Conservation (phyloP, 257 asterid species). For the Nicotiana tomentosiformis region DNA sequence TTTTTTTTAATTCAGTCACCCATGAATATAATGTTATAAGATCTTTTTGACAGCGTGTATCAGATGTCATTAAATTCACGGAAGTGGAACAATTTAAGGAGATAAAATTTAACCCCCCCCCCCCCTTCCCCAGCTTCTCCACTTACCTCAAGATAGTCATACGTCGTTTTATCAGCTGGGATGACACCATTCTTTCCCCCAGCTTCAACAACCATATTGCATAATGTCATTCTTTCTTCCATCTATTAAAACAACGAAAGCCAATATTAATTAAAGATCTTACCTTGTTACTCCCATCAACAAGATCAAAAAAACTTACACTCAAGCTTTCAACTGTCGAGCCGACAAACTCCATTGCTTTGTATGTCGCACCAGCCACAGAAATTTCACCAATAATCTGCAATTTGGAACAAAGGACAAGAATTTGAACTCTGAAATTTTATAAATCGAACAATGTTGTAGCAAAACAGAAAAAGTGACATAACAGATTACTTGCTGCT, state of each 20-base stretch:
- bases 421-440: neutral
- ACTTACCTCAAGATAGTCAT: conserved; percentile 82
- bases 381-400: conserved; percentile 98
- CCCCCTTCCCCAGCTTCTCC: neutral
- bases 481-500: neutral
- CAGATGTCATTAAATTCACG: neutral
- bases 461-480: neutral
- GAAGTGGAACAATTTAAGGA: neutral
- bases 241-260: conserved; percentile 36
- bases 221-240: conserved; percentile 99
- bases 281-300: neutral
- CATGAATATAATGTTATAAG: too few relatives aligned
- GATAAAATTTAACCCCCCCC: neutral
- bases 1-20: neutral
- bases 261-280: neutral
- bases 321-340: conserved; percentile 83
- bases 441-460: neutral
- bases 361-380: conserved; percentile 96
- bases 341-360: conserved; percentile 98
- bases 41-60: too few relatives aligned
- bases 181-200: conserved; percentile 30
- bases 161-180: conserved; percentile 91
- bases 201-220: conserved; percentile 99
- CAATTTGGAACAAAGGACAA: conserved; percentile 10
- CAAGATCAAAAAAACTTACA: conserved; percentile 32